Evolutionary conservation across 805 yeast species (phyloP).

Genomic region (Wickerhamomyces queroliae): DNA sequence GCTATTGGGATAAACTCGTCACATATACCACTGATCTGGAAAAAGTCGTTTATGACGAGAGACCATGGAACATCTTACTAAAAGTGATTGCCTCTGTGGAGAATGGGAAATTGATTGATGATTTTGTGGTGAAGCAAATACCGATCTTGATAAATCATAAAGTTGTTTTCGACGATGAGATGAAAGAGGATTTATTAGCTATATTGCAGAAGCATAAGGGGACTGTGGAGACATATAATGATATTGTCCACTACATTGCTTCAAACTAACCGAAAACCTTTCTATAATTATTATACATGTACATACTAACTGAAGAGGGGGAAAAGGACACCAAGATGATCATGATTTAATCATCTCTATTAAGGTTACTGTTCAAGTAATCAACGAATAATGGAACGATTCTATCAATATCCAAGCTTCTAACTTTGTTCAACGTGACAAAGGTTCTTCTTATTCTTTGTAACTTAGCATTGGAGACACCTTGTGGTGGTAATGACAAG

Average conservation of each 20-base stretch:
- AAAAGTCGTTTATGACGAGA: not conserved
- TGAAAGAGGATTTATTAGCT: not conserved
- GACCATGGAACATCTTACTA: not conserved
- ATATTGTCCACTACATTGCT: not conserved
- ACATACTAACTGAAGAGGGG: too few species aligned
- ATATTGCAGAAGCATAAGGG: not conserved
- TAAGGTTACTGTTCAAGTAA: constrained; percentile 55
- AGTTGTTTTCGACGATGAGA: constrained; percentile 9
- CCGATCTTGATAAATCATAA: constrained; percentile 4
- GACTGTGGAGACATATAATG: not conserved
- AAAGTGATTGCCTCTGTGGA: not conserved
- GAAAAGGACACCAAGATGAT: too few species aligned
- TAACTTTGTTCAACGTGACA: constrained; percentile 72
- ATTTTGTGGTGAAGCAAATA: not conserved
- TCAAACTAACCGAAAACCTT: too few species aligned
- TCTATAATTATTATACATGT: not conserved
- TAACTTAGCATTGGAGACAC: constrained; percentile 66
- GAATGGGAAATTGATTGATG: constrained; percentile 1
- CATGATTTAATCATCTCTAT: constrained; percentile 11
- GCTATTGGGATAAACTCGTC: not conserved
- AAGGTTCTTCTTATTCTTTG: constrained; percentile 83
- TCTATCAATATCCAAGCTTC: constrained; percentile 64
- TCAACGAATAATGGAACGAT: constrained; percentile 73
- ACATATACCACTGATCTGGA: not conserved
- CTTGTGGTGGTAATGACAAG: constrained; percentile 57